These are phyloP conservation scores for Magnolia sinica DNA, from an alignment of 164 flowering plant genomes.

Conservation along the genomic window DNA sequence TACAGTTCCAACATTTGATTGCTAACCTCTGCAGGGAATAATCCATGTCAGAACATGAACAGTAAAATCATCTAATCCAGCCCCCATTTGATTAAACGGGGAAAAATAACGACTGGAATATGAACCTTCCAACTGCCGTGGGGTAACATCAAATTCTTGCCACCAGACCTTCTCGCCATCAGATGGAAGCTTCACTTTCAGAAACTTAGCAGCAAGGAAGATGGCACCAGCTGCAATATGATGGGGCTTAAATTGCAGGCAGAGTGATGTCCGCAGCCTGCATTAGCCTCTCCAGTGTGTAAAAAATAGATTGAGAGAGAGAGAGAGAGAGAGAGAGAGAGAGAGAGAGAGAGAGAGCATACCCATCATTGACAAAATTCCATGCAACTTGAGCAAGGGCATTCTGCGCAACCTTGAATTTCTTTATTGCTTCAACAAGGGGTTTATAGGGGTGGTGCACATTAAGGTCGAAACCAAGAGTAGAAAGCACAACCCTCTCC, in stretches of 20 bases:
- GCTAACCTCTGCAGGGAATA: constrained; percentile 79
- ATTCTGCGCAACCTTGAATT: constrained; percentile 73
- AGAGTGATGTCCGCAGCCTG: constrained; percentile 87
- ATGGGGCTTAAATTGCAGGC: constrained; percentile 86
- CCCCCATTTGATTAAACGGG: not conserved
- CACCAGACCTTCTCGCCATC: constrained; percentile 92
- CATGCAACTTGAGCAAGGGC: constrained; percentile 82
- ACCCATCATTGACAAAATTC: constrained; percentile 92
- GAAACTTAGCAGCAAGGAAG: constrained; percentile 86
- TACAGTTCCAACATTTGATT: constrained; percentile 96
- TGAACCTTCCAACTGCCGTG: constrained; percentile 84
- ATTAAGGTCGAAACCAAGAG: constrained; percentile 81
- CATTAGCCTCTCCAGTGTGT: constrained; percentile 36
- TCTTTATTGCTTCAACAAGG: constrained; percentile 74
- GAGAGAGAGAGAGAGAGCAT: constrained; percentile 16
- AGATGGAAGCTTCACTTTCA: constrained; percentile 76
- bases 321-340: no score
- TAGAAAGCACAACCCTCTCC: constrained; percentile 79
- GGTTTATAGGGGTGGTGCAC: constrained; percentile 80
- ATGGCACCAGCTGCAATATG: constrained; percentile 89
- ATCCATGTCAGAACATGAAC: not conserved
- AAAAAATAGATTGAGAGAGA: not conserved
- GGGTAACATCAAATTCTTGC: constrained; percentile 92
- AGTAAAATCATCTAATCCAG: not conserved
- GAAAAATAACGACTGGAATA: constrained; percentile 10